These are phyloP conservation scores for Gossypium stocksii DNA, from an alignment of 345 rosid genomes.

Conservation along the genomic window DNA sequence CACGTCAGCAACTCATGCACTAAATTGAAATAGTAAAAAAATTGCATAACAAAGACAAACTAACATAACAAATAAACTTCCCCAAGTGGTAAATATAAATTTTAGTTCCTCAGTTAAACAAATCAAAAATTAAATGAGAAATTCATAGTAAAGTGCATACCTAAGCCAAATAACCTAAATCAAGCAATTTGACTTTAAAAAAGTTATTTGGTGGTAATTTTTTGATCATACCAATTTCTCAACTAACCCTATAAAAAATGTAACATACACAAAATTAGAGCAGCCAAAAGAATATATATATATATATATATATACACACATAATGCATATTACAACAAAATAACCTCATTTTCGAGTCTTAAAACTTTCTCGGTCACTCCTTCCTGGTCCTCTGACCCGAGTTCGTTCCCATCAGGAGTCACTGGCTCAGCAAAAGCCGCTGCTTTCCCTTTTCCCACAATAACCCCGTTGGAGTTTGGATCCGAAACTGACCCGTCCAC, in stretches of 20 bases:
- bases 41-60: background rate
- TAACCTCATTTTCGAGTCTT: conserved; percentile 81
- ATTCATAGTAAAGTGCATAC: background rate
- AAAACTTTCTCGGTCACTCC: conserved; percentile 42
- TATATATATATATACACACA: background rate
- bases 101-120: background rate
- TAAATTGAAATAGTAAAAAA: background rate
- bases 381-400: conserved; percentile 32
- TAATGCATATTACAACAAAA: background rate
- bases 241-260: background rate
- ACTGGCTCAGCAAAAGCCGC: conserved; percentile 40
- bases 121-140: background rate
- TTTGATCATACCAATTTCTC: background rate
- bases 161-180: background rate
- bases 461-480: conserved; percentile 28
- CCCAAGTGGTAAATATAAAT: background rate
- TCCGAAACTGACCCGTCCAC: conserved; percentile 37
- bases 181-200: background rate
- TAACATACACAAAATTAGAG: background rate
- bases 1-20: background rate
- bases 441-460: conserved; percentile 41
- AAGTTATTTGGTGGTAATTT: background rate
- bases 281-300: background rate
- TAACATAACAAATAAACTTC: background rate
- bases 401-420: conserved; percentile 42